Evolutionary conservation across 2,329 filamentous ascomycete genomes (phyloP).

Genomic region (Paracorniculantispora psalliotae): DNA sequence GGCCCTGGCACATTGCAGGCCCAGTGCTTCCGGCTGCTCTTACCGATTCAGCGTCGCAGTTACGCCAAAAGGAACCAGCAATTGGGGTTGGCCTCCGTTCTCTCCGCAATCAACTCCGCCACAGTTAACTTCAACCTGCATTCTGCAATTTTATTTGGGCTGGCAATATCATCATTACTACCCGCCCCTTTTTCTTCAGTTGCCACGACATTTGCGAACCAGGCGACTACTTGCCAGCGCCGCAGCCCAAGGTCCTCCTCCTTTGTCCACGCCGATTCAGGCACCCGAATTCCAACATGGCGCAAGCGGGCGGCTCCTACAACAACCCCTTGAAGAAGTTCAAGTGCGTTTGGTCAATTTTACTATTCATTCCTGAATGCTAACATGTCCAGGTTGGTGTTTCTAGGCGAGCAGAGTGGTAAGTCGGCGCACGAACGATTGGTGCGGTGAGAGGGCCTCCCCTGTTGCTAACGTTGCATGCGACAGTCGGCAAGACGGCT

Average conservation of each 20-base stretch:
- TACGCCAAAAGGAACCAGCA: constrained; percentile 1
- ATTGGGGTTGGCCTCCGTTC: constrained; percentile 1
- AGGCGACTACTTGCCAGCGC: not conserved
- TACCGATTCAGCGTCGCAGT: constrained; percentile 7
- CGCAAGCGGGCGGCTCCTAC: constrained; percentile 78
- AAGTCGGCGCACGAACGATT: constrained; percentile 37
- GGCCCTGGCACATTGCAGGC: not conserved
- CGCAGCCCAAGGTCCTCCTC: constrained; percentile 10
- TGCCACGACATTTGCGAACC: not conserved
- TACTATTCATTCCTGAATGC: constrained; percentile 13
- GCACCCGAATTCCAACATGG: constrained; percentile 55
- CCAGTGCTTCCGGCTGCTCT: constrained; percentile 4
- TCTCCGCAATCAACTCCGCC: constrained; percentile 12
- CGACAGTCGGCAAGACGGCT: constrained; percentile 91
- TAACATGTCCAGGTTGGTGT: constrained; percentile 68
- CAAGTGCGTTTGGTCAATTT: constrained; percentile 59
- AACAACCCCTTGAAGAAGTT: constrained; percentile 99
- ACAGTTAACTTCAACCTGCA: constrained; percentile 4
- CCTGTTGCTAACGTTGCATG: constrained; percentile 21
- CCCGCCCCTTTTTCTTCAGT: constrained; percentile 12
- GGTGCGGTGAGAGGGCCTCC: constrained; percentile 10
- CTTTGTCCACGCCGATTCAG: constrained; percentile 9
- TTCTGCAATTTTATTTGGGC: constrained; percentile 17
- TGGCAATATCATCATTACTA: constrained; percentile 24
- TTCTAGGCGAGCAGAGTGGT: constrained; percentile 98